A percentile compares a stretch with the other conserved stretches of the same genome.
Conservation (phyloP, 2,329 filamentous ascomycete species). For the Lasiodiplodia gonubiensis region DNA sequence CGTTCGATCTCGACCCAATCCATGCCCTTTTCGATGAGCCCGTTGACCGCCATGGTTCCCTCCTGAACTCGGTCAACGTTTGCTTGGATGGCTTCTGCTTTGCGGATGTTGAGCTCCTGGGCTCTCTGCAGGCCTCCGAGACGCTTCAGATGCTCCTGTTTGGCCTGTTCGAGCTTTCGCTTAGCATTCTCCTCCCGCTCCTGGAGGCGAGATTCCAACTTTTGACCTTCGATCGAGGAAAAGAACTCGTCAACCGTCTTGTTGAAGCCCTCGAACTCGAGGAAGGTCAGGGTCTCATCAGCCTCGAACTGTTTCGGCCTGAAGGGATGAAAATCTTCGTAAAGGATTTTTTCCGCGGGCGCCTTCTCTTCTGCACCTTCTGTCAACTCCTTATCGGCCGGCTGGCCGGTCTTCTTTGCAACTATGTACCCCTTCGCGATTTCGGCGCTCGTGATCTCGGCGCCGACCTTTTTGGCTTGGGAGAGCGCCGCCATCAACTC, state of each 20-base stretch:
- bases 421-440: conserved; percentile 85
- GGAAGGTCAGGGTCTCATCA: conserved; percentile 67
- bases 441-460: conserved; percentile 69
- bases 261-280: conserved; percentile 86
- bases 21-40: conserved; percentile 91
- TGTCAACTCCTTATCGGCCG: conserved; percentile 26
- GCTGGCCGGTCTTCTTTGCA: conserved; percentile 62
- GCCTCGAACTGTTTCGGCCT: conserved; percentile 77
- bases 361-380: conserved; percentile 46
- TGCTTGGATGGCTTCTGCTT: conserved; percentile 87
- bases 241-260: conserved; percentile 96
- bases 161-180: conserved; percentile 83
- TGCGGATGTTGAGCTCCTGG: conserved; percentile 82
- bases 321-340: conserved; percentile 96
- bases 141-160: conserved; percentile 80
- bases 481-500: conserved; percentile 71
- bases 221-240: conserved; percentile 93
- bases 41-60: conserved; percentile 89
- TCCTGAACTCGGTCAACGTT: conserved; percentile 92
- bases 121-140: conserved; percentile 82
- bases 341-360: conserved; percentile 64
- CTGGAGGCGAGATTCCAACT: conserved; percentile 79
- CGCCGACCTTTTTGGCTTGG: conserved; percentile 72
- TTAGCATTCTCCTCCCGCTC: conserved; percentile 83
- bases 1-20: conserved; percentile 94